phyloP scores from a whole-genome alignment of 1,139 yeast species.

The Diutina pseudorugosa region DNA sequence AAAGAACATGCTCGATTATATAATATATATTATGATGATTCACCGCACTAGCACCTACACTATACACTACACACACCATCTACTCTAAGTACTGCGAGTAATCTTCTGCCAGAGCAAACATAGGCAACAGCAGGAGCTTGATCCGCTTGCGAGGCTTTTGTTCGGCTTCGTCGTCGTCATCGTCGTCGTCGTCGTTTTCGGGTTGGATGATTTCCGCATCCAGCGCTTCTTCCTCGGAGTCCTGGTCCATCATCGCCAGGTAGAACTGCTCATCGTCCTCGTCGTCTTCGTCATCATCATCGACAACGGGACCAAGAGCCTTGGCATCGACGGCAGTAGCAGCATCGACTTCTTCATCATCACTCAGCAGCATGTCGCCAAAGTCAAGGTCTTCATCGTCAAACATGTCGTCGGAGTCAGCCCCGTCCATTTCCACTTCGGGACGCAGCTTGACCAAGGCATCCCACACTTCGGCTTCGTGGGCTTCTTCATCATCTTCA shows the following conservation, averaged over 20 bases:
- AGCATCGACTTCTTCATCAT: conserved; percentile 20
- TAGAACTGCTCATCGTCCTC: conserved; percentile 15
- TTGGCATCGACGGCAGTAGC: conserved; percentile 13
- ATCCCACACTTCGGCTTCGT: conserved; percentile 79
- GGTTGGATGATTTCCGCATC: conserved; percentile 17
- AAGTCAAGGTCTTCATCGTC: not conserved
- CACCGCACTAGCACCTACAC: no score
- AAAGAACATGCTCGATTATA: not conserved
- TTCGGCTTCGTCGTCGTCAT: conserved; percentile 9
- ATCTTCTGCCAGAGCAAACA: conserved; percentile 84
- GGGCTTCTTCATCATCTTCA: conserved; percentile 34
- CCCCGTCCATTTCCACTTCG: not conserved
- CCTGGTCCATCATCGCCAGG: conserved; percentile 1
- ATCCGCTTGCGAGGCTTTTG: conserved; percentile 41
- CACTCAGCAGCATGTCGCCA: not conserved
- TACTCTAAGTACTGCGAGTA: conserved; percentile 61
- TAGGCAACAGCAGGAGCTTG: conserved; percentile 61
- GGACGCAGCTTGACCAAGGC: conserved; percentile 50
- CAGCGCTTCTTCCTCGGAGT: conserved; percentile 10
- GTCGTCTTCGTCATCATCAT: conserved; percentile 14
- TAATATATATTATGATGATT: not conserved
- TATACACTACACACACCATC: no score
- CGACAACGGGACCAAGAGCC: conserved; percentile 19
- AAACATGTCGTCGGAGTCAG: not conserved
- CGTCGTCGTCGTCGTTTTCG: conserved; percentile 13